Evolutionary conservation across 257 asterid species (phyloP).

Genomic region (Echites panduratus): DNA sequence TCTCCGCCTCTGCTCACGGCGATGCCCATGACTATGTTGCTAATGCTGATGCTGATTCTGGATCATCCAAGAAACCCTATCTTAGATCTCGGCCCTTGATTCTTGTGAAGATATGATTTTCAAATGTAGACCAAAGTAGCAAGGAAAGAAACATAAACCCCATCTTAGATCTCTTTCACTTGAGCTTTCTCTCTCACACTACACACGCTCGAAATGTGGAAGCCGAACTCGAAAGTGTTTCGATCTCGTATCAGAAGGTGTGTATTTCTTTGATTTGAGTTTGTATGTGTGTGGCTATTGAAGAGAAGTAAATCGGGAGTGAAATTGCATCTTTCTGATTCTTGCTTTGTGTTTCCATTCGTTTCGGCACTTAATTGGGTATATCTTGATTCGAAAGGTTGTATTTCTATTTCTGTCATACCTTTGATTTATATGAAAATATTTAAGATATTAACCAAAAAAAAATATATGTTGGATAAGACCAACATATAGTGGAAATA

Average conservation of each 20-base stretch:
- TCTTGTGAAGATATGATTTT: constrained; percentile 71
- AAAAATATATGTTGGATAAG: no score
- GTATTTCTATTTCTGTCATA: no score
- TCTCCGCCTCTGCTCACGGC: constrained; percentile 59
- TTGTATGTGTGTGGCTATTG: neutral
- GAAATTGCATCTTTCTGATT: neutral
- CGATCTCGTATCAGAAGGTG: constrained; percentile 14
- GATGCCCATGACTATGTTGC: constrained; percentile 23
- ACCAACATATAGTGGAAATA: neutral
- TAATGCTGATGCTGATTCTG: constrained; percentile 26
- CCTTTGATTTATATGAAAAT: no score
- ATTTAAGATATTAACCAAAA: no score
- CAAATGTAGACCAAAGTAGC: constrained; percentile 16
- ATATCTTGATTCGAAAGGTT: no score
- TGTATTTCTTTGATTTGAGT: constrained; percentile 15
- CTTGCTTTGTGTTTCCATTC: neutral
- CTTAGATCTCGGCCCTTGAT: constrained; percentile 58
- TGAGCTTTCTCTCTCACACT: constrained; percentile 42
- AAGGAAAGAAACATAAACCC: neutral
- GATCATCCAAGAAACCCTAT: constrained; percentile 41
- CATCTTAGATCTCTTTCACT: constrained; percentile 70
- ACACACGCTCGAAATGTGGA: constrained; percentile 12
- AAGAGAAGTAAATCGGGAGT: constrained; percentile 1
- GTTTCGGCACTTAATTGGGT: neutral
- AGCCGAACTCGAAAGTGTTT: neutral